Evolutionary conservation across 2,329 filamentous ascomycete genomes (phyloP), one percentile per base, ranked within the genome.

Genomic region (Fusarium albosuccineum): DNA sequence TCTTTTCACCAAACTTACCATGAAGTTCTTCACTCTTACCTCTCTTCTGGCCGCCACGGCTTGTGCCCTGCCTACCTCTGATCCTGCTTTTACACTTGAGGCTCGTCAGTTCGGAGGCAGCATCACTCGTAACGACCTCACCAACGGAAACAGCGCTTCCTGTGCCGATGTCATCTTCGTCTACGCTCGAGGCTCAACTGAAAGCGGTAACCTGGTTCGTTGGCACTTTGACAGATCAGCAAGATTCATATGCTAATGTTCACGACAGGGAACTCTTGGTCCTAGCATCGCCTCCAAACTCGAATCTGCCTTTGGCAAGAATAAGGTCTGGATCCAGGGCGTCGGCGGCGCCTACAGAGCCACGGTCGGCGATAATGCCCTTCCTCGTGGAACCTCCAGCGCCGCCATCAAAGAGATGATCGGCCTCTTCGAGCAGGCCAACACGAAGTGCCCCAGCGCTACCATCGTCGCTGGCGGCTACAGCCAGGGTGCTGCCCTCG

Each of bases 401-500:
- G 75, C 61, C 6, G 79, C 80, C 33, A 83, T 85, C 58, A 56
- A 73, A 2, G 81, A 81, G 55, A 81, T 80, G 34, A 77, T 76
- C 26, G 70, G 74, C 5, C 77, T 82, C 34, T 80, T 83, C 68
- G 69, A 75, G 4, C 55, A 78, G 22, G 82, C 82, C 13, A 65
- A 75, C 69, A 70, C 70, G 9, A 82, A 82, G 64, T 85, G 83
- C 55, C 82, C 82, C 9, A 70, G 78, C 17, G 75, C 82, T 0
- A 74, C 77, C 40, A 77, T 84, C 27, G 74, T 83, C 1, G 78
- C 81, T 2, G 82, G 79, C 42, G 82, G 76, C 7, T 78, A 78
- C 62, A 77, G 77, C 46, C 76, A 84, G 70, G 82, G 82, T 30
- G 77, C 80, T 4, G 82, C 82, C 2, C 78, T 85, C 52, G 77